phyloP scores from a whole-genome alignment of 768 basidiomycete species.

The Favolaschia claudopus region DNA sequence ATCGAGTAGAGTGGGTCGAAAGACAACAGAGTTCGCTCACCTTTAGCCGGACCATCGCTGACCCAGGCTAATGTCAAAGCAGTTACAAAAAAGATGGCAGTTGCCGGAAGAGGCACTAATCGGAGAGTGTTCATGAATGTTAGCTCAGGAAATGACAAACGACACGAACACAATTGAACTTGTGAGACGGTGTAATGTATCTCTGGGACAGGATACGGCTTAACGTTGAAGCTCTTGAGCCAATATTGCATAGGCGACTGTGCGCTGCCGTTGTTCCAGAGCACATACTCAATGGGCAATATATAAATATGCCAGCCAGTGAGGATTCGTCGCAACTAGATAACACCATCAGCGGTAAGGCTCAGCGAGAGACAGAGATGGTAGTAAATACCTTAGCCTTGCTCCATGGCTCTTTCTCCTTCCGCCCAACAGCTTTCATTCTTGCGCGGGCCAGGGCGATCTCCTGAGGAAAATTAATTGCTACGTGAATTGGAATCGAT shows the following conservation, averaged over 20 bases:
- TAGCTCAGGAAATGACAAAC: background rate
- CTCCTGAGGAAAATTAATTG: background rate
- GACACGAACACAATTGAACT: slow-evolving; percentile 23
- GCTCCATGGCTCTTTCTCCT: slow-evolving; percentile 24
- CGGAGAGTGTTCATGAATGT: background rate
- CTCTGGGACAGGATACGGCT: slow-evolving; percentile 28
- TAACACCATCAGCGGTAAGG: background rate
- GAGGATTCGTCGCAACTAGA: slow-evolving; percentile 22
- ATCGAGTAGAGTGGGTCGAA: background rate
- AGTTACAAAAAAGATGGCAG: slow-evolving; percentile 22
- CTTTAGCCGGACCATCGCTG: slow-evolving; percentile 25
- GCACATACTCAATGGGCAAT: slow-evolving; percentile 25
- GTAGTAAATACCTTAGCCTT: slow-evolving; percentile 4
- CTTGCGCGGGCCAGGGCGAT: slow-evolving; percentile 23
- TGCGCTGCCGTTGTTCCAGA: slow-evolving; percentile 27
- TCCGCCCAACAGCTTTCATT: slow-evolving; percentile 26
- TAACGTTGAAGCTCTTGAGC: slow-evolving; percentile 29
- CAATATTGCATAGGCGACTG: slow-evolving; percentile 27
- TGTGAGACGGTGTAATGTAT: slow-evolving; percentile 20
- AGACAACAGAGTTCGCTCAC: background rate
- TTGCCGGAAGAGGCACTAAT: slow-evolving; percentile 25
- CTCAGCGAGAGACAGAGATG: background rate
- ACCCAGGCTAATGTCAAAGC: slow-evolving; percentile 24
- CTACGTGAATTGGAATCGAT: background rate
- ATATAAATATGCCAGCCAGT: slow-evolving; percentile 26